These are phyloP conservation scores for Polygonum aviculare DNA, from an alignment of 148 eudicot genomes.

Conservation along the genomic window DNA sequence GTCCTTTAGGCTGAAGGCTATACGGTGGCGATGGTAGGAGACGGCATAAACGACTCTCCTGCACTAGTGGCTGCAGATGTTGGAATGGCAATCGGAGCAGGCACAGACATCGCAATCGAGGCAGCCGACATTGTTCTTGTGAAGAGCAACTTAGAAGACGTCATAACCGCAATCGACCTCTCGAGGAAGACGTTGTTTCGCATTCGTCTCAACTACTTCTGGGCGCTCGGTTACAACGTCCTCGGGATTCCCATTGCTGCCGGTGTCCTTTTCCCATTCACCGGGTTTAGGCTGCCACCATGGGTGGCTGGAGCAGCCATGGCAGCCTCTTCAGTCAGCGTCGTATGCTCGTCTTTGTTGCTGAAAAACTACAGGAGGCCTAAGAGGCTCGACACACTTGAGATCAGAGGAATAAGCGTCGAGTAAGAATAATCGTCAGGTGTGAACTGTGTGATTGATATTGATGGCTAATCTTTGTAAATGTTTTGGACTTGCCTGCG, in stretches of 20 bases:
- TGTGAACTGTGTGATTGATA: not conserved
- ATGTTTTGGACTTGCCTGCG: not conserved
- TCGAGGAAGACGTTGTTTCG: constrained; percentile 77
- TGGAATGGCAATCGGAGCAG: constrained; percentile 97
- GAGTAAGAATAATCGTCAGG: constrained; percentile 19
- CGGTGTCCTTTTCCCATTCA: constrained; percentile 63
- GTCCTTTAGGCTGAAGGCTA: constrained; percentile 50
- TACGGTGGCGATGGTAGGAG: constrained; percentile 94
- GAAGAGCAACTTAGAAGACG: constrained; percentile 85
- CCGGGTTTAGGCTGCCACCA: constrained; percentile 76
- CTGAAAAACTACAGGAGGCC: constrained; percentile 78
- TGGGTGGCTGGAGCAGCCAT: constrained; percentile 99
- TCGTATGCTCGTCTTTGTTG: constrained; percentile 90
- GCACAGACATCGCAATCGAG: constrained; percentile 95
- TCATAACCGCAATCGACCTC: constrained; percentile 86
- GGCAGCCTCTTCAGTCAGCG: constrained; percentile 98
- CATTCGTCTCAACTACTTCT: constrained; percentile 80
- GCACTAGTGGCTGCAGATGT: constrained; percentile 95
- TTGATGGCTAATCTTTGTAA: not conserved
- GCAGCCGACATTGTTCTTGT: constrained; percentile 95
- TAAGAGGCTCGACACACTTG: constrained; percentile 43
- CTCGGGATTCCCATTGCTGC: constrained; percentile 91
- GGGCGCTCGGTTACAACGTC: constrained; percentile 88
- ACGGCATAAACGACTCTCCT: constrained; percentile 95
- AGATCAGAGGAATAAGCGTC: constrained; percentile 38